A percentile compares a stretch with the other conserved stretches of the same genome.
Evolutionary conservation across 805 yeast species (phyloP).

Genomic region (Starmera dryadoides): DNA sequence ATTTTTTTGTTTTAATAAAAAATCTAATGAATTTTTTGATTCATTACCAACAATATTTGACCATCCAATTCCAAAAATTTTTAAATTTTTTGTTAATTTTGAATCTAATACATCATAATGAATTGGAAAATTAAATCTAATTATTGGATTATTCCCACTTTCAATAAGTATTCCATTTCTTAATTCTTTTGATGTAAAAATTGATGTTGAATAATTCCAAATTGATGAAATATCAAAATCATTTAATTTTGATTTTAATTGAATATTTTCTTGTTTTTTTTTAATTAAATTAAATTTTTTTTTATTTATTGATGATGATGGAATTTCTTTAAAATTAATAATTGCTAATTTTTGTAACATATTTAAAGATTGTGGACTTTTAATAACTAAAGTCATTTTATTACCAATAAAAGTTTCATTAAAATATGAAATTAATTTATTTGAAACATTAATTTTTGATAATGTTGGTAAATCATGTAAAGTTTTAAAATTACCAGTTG

Average conservation of each 20-base stretch:
- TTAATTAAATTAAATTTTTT: conserved; percentile 2
- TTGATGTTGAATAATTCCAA: conserved; percentile 10
- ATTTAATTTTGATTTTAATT: neutral
- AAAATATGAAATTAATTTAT: conserved; percentile 32
- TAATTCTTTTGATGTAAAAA: conserved; percentile 17
- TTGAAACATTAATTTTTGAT: conserved; percentile 28
- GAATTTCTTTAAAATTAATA: conserved; percentile 32
- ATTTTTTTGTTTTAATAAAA: conserved; percentile 26
- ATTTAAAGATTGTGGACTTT: conserved; percentile 62
- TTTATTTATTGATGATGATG: conserved; percentile 5
- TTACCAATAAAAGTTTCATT: conserved; percentile 33
- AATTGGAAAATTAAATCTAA: conserved; percentile 43
- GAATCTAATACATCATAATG: conserved; percentile 5
- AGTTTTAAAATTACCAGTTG: conserved; percentile 58
- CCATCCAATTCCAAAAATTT: conserved; percentile 37
- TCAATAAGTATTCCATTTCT: conserved; percentile 31
- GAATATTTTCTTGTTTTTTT: neutral
- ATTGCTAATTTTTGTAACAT: conserved; percentile 44
- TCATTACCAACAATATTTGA: conserved; percentile 61
- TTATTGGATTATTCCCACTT: conserved; percentile 23
- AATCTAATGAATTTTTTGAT: conserved; percentile 40
- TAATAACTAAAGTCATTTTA: conserved; percentile 50
- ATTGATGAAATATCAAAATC: conserved; percentile 11
- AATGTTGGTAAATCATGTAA: conserved; percentile 28
- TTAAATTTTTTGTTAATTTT: conserved; percentile 14